phyloP scores from a whole-genome alignment of 2,329 filamentous ascomycete genomes.

The Stachybotrys chlorohalonatus region DNA sequence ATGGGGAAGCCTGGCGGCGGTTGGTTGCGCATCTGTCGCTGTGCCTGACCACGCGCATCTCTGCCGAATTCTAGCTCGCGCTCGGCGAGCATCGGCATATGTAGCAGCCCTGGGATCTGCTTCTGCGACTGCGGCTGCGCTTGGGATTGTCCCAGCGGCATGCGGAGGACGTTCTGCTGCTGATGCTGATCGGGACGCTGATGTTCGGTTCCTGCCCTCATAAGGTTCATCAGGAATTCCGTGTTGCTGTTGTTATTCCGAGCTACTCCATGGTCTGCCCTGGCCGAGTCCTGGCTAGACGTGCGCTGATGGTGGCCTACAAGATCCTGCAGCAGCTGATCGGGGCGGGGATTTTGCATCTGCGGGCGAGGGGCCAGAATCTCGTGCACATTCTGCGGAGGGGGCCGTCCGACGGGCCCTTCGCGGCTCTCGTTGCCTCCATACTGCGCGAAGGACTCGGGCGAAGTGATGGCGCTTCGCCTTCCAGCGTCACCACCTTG shows the following conservation, averaged over 20 bases:
- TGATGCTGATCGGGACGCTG: constrained; percentile 39
- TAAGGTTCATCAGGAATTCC: constrained; percentile 80
- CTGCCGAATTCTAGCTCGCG: constrained; percentile 37
- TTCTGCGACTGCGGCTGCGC: constrained; percentile 33
- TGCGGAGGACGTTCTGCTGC: constrained; percentile 30
- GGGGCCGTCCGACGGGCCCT: constrained; percentile 31
- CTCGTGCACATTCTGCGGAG: constrained; percentile 37
- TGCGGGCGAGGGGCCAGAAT: constrained; percentile 42
- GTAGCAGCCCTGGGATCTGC: constrained; percentile 25
- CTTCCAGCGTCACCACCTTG: constrained; percentile 14
- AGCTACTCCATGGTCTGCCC: constrained; percentile 32
- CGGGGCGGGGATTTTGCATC: constrained; percentile 41
- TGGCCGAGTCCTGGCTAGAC: constrained; percentile 38
- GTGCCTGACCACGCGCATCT: constrained; percentile 20
- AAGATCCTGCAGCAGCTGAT: constrained; percentile 53
- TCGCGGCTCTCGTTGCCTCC: constrained; percentile 27
- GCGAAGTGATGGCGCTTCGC: constrained; percentile 34
- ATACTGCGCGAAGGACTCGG: constrained; percentile 39
- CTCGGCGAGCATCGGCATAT: constrained; percentile 36
- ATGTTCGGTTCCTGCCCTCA: constrained; percentile 46
- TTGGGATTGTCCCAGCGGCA: constrained; percentile 19
- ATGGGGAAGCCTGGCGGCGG: constrained; percentile 41
- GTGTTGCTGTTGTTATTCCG: constrained; percentile 55
- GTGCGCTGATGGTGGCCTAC: constrained; percentile 49
- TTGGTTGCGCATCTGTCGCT: constrained; percentile 33